Percentiles rank a stretch among this genome's conserved stretches.
Evolutionary conservation across 495 filamentous ascomycete genomes (phyloP).

Genomic region (Podospora pseudoanserina): DNA sequence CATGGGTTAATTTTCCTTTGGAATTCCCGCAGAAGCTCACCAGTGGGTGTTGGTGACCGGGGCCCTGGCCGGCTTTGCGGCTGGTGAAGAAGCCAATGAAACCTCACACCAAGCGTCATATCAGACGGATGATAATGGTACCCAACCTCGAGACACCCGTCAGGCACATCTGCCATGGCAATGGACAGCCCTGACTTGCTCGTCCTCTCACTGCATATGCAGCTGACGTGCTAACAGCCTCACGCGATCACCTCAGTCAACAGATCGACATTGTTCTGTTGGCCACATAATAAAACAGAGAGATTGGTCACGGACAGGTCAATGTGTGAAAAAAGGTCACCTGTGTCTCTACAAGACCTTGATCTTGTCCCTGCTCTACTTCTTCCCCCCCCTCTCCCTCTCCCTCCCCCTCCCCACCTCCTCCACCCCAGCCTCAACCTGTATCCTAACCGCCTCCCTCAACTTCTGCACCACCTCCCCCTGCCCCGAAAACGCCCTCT

Average conservation of each 20-base stretch:
- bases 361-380: not conserved
- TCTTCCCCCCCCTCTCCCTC: not conserved
- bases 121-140: no score
- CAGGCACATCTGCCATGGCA: no score
- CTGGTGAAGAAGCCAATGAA: not conserved
- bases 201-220: not conserved
- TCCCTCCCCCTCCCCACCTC: conserved; percentile 17
- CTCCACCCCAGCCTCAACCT: conserved; percentile 37
- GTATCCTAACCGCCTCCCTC: conserved; percentile 48
- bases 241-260: not conserved
- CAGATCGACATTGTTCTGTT: not conserved
- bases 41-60: not conserved
- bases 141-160: no score
- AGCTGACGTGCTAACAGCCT: not conserved
- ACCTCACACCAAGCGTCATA: no score
- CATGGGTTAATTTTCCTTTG: not conserved
- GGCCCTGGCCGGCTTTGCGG: not conserved
- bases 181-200: no score
- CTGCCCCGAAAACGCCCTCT: conserved; percentile 44
- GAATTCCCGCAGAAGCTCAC: not conserved
- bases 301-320: not conserved
- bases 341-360: not conserved
- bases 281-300: not conserved
- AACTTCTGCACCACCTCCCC: conserved; percentile 48
- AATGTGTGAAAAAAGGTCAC: no score